Percentiles rank a stretch among this genome's conserved stretches.
These are phyloP conservation scores for Murraya koenigii DNA, from an alignment of 345 rosid genomes.

Conservation along the genomic window DNA sequence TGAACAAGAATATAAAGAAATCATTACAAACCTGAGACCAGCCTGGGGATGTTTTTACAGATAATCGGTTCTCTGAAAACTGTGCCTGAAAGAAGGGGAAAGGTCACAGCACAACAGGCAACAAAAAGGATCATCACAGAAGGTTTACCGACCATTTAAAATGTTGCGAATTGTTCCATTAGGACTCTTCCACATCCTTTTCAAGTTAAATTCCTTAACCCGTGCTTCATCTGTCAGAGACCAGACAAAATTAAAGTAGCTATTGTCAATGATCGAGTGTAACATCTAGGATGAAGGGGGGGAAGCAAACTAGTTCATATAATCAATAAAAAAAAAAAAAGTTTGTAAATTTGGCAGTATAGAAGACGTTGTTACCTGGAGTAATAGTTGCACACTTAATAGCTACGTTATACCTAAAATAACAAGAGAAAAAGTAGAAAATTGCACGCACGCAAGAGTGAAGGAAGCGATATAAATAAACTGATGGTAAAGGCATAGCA, in stretches of 20 bases:
- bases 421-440: slow-evolving; percentile 1
- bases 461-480: background rate
- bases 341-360: too few species aligned
- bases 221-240: slow-evolving; percentile 73
- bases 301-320: background rate
- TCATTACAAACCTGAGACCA: slow-evolving; percentile 61
- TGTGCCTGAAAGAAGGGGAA: slow-evolving; percentile 57
- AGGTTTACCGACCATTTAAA: slow-evolving; percentile 61
- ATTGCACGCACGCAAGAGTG: background rate
- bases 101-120: background rate
- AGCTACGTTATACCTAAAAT: slow-evolving; percentile 53
- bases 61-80: slow-evolving; percentile 92
- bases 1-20: background rate
- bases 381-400: slow-evolving; percentile 66
- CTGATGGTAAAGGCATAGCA: too few species aligned
- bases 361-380: slow-evolving; percentile 33
- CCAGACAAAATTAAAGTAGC: background rate
- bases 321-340: background rate
- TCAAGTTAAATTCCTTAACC: slow-evolving; percentile 71
- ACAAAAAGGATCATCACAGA: background rate
- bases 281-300: background rate
- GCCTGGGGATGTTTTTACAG: slow-evolving; percentile 74
- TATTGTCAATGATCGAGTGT: background rate
- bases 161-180: slow-evolving; percentile 92
- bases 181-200: slow-evolving; percentile 96